Percentiles rank a stretch among this genome's conserved stretches.
Evolutionary conservation across 768 basidiomycete species (phyloP).

Genomic region (Cystoderma amianthinum): DNA sequence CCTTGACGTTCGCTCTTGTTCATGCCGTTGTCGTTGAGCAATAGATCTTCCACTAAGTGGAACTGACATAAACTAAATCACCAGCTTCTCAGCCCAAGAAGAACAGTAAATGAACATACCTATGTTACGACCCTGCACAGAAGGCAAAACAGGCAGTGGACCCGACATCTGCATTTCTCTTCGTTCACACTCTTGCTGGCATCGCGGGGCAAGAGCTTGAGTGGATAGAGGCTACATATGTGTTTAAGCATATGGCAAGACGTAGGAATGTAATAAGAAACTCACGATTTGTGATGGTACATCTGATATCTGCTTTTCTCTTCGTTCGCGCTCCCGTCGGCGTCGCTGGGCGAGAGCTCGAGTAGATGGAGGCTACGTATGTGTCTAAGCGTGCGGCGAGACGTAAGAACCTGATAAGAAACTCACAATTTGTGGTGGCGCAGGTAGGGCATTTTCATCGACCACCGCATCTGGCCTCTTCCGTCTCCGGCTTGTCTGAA

Average conservation of each 20-base stretch:
- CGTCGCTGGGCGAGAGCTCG: conserved; percentile 2
- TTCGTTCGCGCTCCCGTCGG: conserved; percentile 3
- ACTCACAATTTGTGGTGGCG: neutral
- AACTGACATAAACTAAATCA: no score
- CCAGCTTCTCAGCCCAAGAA: no score
- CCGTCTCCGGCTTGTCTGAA: neutral
- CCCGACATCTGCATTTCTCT: neutral
- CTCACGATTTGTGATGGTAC: neutral
- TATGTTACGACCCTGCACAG: no score
- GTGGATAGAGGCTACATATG: neutral
- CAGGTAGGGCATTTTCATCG: neutral
- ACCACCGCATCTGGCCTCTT: neutral
- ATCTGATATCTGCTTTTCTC: neutral
- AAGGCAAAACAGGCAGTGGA: no score
- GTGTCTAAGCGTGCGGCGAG: neutral
- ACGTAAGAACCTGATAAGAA: neutral
- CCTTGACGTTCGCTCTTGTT: no score
- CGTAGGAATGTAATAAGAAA: neutral
- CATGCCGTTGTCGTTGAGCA: no score
- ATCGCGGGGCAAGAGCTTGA: conserved; percentile 2
- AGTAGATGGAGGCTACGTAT: neutral
- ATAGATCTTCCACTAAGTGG: no score
- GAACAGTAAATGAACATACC: no score
- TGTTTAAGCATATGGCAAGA: neutral
- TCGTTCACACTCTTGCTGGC: conserved; percentile 1